phyloP scores from a whole-genome alignment of 2,329 filamentous ascomycete species.

The Penicillium sp. region DNA sequence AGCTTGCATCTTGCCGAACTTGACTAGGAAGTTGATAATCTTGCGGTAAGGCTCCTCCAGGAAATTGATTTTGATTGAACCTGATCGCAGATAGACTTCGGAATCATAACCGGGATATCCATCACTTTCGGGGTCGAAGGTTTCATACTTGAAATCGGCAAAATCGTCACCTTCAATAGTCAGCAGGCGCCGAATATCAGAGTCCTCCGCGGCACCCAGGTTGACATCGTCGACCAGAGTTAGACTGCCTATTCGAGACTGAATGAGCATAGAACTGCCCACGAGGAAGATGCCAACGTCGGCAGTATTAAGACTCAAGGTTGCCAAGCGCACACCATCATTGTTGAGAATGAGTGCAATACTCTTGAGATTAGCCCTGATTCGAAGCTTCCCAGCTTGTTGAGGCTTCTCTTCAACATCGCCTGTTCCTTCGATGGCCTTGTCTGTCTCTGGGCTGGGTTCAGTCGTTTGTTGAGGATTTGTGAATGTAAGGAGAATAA shows the following conservation, averaged over 20 bases:
- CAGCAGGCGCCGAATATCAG: constrained; percentile 78
- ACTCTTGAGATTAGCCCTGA: constrained; percentile 90
- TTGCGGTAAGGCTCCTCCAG: constrained; percentile 96
- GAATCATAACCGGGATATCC: constrained; percentile 93
- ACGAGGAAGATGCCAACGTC: constrained; percentile 87
- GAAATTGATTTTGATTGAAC: constrained; percentile 96
- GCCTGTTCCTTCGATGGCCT: constrained; percentile 27
- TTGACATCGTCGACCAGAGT: constrained; percentile 93
- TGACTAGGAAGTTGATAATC: constrained; percentile 96
- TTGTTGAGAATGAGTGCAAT: constrained; percentile 96
- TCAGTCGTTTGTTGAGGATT: constrained; percentile 54
- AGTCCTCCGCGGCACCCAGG: constrained; percentile 77
- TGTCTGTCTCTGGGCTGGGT: constrained; percentile 33
- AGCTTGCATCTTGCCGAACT: constrained; percentile 99
- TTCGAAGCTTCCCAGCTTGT: constrained; percentile 73
- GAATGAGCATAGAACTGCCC: constrained; percentile 82
- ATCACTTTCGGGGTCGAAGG: constrained; percentile 74
- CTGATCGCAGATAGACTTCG: constrained; percentile 83
- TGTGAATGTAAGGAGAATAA: constrained; percentile 89
- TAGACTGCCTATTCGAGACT: constrained; percentile 80
- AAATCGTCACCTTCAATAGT: constrained; percentile 95
- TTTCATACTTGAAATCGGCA: constrained; percentile 96
- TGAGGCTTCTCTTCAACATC: constrained; percentile 30
- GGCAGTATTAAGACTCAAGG: constrained; percentile 85
- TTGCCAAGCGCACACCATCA: constrained; percentile 91